Base-by-base conservation (phyloP, 306 rosid genomes). In the Abrus pulchellus region DNA sequence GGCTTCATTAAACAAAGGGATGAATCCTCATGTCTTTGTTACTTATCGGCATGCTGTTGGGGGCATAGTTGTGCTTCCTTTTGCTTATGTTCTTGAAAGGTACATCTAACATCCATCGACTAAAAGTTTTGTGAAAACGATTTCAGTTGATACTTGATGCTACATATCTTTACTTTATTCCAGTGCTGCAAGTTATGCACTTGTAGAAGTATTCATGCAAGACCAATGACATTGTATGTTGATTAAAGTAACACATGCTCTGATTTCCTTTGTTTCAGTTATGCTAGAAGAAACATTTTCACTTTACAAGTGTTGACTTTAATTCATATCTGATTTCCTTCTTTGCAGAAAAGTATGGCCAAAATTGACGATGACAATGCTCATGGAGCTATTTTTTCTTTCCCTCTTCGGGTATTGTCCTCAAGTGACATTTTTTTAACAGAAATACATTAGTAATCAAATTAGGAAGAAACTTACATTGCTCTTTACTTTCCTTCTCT, bases 31-130 rank as follows among this genome's bases (percentile, higher is more conserved):
- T 84, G 88, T 82, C 40, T 86, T 86, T 41, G 83, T 86, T 72
- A 88, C 88, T 30, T 88, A 84, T 59, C 60, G 85, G 11, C 85
- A 88, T 48, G 71, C 65, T 56, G 30, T 86, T 52, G 90, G 83
- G 13, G 84, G 87, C 48, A 13, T 80, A 5, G 59, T 80, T 33
- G 57, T 84, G 65, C 40, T 86, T 53, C 90, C 92, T 73, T 86
- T 85, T 47, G 90, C 92, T 34, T 86, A 65, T 80, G 59, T 84
- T 84, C 86, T 83, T 76, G 87, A 89, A 77, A 86, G 89, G 90
- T 86, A 69, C 61, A 20, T 71, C 29, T n/a, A 33, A 20, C 32
- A 49, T 45, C 36, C 63, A 44, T 72, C 9, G 56, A 20, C 20
- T 20, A 20, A 20, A 20, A 20, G 20, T 20, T 20, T 20, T 20